Evolutionary conservation across 139 green algal genomes (phyloP).

Genomic region (Trebouxia sp.): DNA sequence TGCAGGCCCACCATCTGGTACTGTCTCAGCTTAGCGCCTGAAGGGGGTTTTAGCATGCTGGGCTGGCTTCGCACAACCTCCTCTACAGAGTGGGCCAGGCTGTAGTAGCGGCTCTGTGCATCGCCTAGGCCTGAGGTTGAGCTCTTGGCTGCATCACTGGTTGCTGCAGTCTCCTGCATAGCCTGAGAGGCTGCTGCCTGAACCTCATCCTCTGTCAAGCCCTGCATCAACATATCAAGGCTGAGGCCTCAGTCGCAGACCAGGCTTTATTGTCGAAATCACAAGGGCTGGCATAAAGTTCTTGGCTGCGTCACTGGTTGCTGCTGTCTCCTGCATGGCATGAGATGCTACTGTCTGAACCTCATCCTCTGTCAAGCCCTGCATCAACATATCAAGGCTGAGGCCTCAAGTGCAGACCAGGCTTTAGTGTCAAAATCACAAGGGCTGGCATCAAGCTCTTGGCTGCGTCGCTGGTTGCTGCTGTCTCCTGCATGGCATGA

Average conservation of each 20-base stretch:
- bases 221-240: constrained; percentile 14
- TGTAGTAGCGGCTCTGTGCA: constrained; percentile 73
- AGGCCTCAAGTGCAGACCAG: neutral
- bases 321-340: constrained; percentile 58
- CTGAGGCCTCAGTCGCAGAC: neutral
- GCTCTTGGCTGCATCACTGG: constrained; percentile 41
- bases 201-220: constrained; percentile 79
- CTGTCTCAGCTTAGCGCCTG: constrained; percentile 74
- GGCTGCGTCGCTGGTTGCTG: constrained; percentile 38
- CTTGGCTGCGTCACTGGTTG: too few relatives aligned
- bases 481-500: constrained; percentile 58
- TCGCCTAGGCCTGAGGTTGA: constrained; percentile 39
- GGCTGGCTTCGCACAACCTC: constrained; percentile 76
- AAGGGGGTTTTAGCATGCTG: constrained; percentile 64
- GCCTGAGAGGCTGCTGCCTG: constrained; percentile 52
- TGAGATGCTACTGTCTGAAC: constrained; percentile 48
- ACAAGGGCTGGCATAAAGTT: too few relatives aligned
- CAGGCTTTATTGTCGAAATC: too few relatives aligned
- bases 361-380: constrained; percentile 60
- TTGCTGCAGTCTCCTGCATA: constrained; percentile 53
- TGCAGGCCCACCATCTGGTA: constrained; percentile 94
- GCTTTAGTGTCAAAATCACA: too few relatives aligned
- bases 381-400: neutral
- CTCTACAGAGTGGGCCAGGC: constrained; percentile 53
- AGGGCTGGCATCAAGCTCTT: too few relatives aligned